A percentile compares a stretch with the other conserved stretches of the same genome.
Conservation (phyloP, 2,329 filamentous ascomycete species). For the Aspergillus oerlinghausenensis region DNA sequence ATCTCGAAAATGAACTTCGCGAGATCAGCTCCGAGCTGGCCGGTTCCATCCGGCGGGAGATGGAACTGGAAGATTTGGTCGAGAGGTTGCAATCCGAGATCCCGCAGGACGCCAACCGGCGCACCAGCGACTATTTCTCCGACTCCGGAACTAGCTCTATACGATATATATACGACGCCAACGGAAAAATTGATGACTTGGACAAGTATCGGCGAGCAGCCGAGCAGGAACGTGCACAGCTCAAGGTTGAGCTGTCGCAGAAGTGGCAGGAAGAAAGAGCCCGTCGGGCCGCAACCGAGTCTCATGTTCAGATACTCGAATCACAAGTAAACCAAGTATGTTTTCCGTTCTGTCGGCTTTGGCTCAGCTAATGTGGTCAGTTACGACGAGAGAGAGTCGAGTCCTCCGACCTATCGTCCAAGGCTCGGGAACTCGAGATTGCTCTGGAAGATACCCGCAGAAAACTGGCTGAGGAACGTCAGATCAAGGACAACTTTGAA, state of each 20-base stretch:
- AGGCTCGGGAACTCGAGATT: constrained; percentile 72
- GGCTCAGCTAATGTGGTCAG: constrained; percentile 20
- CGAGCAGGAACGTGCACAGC: constrained; percentile 85
- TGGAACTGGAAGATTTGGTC: constrained; percentile 92
- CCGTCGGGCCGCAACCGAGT: constrained; percentile 70
- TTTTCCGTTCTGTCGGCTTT: constrained; percentile 8
- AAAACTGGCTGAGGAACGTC: constrained; percentile 76
- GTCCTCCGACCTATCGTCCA: constrained; percentile 44
- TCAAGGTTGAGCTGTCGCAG: constrained; percentile 77
- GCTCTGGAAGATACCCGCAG: constrained; percentile 78
- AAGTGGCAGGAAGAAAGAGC: constrained; percentile 84
- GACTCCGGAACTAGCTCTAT: constrained; percentile 88
- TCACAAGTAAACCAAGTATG: constrained; percentile 65
- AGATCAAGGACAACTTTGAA: constrained; percentile 89
- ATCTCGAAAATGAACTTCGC: constrained; percentile 90
- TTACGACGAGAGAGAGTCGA: constrained; percentile 52
- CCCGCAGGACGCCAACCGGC: constrained; percentile 56
- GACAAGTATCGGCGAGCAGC: constrained; percentile 76
- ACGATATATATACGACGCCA: constrained; percentile 63
- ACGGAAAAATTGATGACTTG: constrained; percentile 61
- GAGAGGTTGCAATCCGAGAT: constrained; percentile 79
- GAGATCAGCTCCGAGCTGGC: constrained; percentile 92
- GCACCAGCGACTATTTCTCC: constrained; percentile 96
- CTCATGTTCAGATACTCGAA: constrained; percentile 77
- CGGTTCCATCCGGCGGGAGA: constrained; percentile 85